Conservation (phyloP, 352 stramenopile genomes). For the Thalassiosira mediterranea region DNA sequence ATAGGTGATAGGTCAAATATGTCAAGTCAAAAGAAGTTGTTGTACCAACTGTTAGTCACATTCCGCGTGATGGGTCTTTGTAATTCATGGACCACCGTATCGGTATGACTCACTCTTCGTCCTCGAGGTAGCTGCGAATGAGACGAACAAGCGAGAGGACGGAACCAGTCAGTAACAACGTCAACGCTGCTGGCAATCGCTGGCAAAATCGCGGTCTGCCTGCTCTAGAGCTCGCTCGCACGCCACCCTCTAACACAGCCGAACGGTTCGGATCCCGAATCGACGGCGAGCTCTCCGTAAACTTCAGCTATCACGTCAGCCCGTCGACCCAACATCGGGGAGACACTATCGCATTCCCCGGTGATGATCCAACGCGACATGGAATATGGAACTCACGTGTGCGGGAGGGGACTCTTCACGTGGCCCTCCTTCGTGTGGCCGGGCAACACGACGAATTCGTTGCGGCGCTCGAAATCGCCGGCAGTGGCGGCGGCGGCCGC, state of each 20-base stretch:
- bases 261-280: background rate
- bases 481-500: background rate
- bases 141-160: conserved; percentile 1
- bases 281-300: too few species aligned
- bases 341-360: background rate
- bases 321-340: too few species aligned
- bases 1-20: background rate
- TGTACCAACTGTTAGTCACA: too few species aligned
- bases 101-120: conserved; percentile 53
- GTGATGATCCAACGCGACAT: background rate
- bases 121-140: conserved; percentile 62
- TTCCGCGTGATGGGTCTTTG: too few species aligned
- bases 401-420: conserved; percentile 16
- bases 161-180: conserved; percentile 31
- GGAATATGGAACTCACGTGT: conserved; percentile 18
- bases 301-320: too few species aligned
- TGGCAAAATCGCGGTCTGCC: too few species aligned
- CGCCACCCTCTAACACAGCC: background rate
- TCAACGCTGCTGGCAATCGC: too few species aligned
- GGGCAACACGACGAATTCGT: conserved; percentile 19
- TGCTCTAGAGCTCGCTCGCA: too few species aligned
- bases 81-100: background rate
- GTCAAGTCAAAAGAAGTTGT: background rate
- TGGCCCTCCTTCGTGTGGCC: conserved; percentile 20
- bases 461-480: background rate